Evolutionary conservation across 2,329 filamentous ascomycete species (phyloP).

Genomic region (Diaporthe capsici): DNA sequence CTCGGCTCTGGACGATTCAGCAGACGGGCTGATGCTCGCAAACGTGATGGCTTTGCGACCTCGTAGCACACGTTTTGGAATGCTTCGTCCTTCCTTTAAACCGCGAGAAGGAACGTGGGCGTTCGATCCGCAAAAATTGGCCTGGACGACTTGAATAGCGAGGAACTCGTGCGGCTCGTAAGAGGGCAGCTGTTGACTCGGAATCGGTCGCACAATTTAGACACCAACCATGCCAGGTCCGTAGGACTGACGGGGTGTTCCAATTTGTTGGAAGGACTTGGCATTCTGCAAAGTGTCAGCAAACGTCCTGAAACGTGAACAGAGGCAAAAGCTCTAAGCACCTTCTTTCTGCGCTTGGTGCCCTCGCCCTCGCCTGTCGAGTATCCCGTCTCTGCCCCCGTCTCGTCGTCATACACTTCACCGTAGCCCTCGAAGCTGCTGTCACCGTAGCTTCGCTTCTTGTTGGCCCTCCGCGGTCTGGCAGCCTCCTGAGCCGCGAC

Average conservation of each 20-base stretch:
- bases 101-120: constrained; percentile 37
- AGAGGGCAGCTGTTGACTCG: constrained; percentile 44
- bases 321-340: constrained; percentile 53
- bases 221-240: constrained; percentile 71
- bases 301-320: constrained; percentile 48
- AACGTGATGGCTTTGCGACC: not conserved
- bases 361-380: constrained; percentile 79
- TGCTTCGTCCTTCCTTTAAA: constrained; percentile 45
- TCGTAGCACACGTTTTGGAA: constrained; percentile 34
- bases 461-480: constrained; percentile 75
- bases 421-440: constrained; percentile 81
- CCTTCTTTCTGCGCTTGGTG: constrained; percentile 77
- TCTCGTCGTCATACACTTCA: constrained; percentile 73
- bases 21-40: not conserved
- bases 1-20: not conserved
- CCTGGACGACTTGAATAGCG: constrained; percentile 36
- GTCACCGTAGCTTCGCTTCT: constrained; percentile 84
- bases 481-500: constrained; percentile 59
- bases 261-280: constrained; percentile 46
- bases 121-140: constrained; percentile 21
- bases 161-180: constrained; percentile 32
- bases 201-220: constrained; percentile 52
- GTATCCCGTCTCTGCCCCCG: constrained; percentile 71
- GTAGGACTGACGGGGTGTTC: constrained; percentile 59
- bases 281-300: constrained; percentile 64